These are phyloP conservation scores for Carallia pectinifolia DNA, from an alignment of 345 rosid genomes.

Conservation along the genomic window DNA sequence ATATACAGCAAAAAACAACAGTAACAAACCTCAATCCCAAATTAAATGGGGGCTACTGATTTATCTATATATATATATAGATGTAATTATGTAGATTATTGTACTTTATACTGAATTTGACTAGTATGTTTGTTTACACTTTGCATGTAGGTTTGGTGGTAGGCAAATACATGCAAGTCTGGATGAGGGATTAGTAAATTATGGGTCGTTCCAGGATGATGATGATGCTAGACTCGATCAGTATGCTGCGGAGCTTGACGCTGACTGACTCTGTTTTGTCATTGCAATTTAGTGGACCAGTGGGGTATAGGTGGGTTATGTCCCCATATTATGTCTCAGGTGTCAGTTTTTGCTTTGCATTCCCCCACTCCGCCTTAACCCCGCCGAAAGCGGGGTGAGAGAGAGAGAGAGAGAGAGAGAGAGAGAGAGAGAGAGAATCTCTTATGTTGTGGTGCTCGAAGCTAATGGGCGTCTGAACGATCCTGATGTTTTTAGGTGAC, in stretches of 20 bases:
- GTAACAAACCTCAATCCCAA: too few relatives aligned
- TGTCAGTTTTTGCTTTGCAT: conserved; percentile 8
- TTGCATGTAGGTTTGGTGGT: conserved; percentile 70
- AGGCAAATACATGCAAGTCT: conserved; percentile 74
- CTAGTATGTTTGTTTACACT: background rate
- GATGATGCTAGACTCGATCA: conserved; percentile 70
- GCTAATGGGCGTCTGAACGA: background rate
- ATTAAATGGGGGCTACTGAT: too few relatives aligned
- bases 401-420: too few relatives aligned
- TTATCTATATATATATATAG: too few relatives aligned
- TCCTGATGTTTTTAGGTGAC: too few relatives aligned
- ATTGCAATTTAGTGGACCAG: background rate
- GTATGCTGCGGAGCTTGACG: conserved; percentile 93
- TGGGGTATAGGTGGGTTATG: too few relatives aligned
- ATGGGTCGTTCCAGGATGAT: conserved; percentile 61
- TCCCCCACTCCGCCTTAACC: background rate
- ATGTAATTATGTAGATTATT: background rate
- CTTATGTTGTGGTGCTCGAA: too few relatives aligned
- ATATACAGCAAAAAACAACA: too few relatives aligned
- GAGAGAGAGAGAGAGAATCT: too few relatives aligned
- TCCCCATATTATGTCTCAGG: background rate
- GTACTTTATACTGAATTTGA: background rate
- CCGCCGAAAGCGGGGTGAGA: too few relatives aligned
- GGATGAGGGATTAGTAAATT: conserved; percentile 83
- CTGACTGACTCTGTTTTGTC: conserved; percentile 34